Base-by-base conservation (phyloP, 2,329 filamentous ascomycete genomes). In the Claviceps fusiformis region DNA sequence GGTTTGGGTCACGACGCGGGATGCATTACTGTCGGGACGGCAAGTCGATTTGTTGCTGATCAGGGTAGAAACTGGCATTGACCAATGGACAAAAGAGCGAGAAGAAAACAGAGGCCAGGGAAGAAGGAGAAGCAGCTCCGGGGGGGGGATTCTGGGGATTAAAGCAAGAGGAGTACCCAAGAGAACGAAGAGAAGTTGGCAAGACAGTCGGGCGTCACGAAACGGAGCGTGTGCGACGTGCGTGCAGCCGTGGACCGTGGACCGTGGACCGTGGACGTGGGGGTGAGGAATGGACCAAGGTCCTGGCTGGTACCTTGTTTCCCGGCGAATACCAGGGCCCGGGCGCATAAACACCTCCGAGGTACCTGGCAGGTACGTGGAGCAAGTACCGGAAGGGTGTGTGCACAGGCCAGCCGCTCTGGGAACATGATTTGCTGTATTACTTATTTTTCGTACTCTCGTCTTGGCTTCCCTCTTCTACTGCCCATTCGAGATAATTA, bases 11-110 rank as follows among this genome's bases (percentile, higher is more conserved):
- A 56, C 41, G 53, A 52, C 9, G 55, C 41, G 55, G 50, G 45
- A 59, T 43, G 55, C 58, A 60, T 60, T 48, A 57, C 58, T 52
- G 27, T 54, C 52, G 13, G 45, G 53, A 5, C 24, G 35, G 46
- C 46, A 27, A 17, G 29, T 27, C 29, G 29, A 11, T 5, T 48
- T 33, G 15, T 3, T 33, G 46, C 33, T 33, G 46, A 33, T n/a
- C 4, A 13, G 6, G 11, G 29, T 9, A 11, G 43, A 24, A 24
- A 33, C n/a, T 44, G 1, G 29, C 15, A 48, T 29, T 17, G 15
- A 19, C 19, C 19, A 19, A 19, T 19, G 29, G 17, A 19, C 8
- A 35, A 37, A 15, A 19, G 31, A 49, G 46, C n/a, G 10, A 27
- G 24, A 17, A 19, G 19, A 5, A 15, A 5, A 3, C 10, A 29